Percentiles rank a stretch among this genome's conserved stretches.
phyloP scores from a whole-genome alignment of 371 early-diverging fungal species.

The Mortierella sp. region DNA sequence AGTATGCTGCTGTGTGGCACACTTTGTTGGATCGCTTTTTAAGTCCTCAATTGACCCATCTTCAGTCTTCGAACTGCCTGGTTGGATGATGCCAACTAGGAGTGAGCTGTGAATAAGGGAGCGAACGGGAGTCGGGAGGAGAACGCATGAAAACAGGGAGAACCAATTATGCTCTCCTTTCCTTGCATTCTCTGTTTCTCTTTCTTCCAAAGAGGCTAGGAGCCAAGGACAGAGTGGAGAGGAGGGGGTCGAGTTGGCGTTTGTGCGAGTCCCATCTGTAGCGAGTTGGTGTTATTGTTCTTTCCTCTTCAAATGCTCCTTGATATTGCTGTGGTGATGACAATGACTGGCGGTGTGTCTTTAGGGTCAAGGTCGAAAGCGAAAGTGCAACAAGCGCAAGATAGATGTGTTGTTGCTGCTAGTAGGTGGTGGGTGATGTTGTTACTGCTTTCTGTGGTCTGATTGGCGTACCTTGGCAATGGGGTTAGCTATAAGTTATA shows the following conservation, averaged over 20 bases:
- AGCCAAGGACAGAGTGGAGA: not conserved
- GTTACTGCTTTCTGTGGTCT: not conserved
- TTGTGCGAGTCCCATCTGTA: not conserved
- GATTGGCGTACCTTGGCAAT: slow-evolving; percentile 32
- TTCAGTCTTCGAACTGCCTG: not conserved
- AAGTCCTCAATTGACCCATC: not conserved
- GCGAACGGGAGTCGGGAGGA: slow-evolving; percentile 10
- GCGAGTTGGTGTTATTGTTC: not conserved
- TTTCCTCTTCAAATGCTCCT: not conserved
- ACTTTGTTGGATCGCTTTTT: not conserved
- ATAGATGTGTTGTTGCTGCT: not conserved
- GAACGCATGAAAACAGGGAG: slow-evolving; percentile 10
- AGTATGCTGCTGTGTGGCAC: not conserved
- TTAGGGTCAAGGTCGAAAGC: not conserved
- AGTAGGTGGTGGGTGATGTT: not conserved
- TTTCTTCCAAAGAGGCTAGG: not conserved
- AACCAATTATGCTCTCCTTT: not conserved
- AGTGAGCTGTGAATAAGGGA: not conserved
- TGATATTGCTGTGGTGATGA: not conserved
- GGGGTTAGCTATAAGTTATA: slow-evolving; percentile 8
- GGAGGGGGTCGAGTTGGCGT: not conserved
- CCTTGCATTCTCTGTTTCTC: not conserved
- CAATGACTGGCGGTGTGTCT: not conserved
- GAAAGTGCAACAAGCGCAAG: not conserved
- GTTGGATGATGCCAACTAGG: not conserved